A percentile compares a stretch with the other conserved stretches of the same genome.
Conservation (phyloP, 495 filamentous ascomycete species). For the Daldinia caldariorum region DNA sequence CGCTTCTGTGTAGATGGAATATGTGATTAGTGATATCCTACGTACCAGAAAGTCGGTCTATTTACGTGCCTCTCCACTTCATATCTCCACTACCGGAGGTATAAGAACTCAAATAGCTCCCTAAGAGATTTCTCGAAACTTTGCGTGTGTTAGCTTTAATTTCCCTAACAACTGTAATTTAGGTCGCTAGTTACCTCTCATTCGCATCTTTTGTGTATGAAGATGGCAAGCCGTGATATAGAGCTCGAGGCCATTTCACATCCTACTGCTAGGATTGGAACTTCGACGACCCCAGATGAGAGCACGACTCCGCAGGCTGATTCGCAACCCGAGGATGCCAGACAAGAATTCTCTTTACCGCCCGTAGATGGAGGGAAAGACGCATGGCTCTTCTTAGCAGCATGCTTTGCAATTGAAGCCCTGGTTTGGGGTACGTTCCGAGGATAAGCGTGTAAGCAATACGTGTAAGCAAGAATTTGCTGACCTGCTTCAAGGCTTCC, state of each 20-base stretch:
- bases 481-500: conserved; percentile 59
- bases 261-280: conserved; percentile 8
- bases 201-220: neutral
- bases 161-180: neutral
- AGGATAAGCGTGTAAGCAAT: neutral
- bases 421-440: conserved; percentile 64
- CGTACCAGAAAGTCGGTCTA: conserved; percentile 28
- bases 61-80: conserved; percentile 25
- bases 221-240: conserved; percentile 36
- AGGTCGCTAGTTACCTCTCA: neutral
- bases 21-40: conserved; percentile 12
- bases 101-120: conserved; percentile 10
- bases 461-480: neutral
- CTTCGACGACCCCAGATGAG: conserved; percentile 5
- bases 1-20: conserved; percentile 15
- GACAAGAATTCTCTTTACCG: conserved; percentile 56
- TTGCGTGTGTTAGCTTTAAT: neutral
- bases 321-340: conserved; percentile 19
- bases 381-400: conserved; percentile 67
- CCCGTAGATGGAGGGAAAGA: conserved; percentile 64
- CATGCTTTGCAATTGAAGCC: conserved; percentile 65
- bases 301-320: neutral
- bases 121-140: neutral
- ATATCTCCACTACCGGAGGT: conserved; percentile 31
- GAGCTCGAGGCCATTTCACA: conserved; percentile 28